Conservation (phyloP, 495 filamentous ascomycete species). For the Bathelium albidoporum region DNA sequence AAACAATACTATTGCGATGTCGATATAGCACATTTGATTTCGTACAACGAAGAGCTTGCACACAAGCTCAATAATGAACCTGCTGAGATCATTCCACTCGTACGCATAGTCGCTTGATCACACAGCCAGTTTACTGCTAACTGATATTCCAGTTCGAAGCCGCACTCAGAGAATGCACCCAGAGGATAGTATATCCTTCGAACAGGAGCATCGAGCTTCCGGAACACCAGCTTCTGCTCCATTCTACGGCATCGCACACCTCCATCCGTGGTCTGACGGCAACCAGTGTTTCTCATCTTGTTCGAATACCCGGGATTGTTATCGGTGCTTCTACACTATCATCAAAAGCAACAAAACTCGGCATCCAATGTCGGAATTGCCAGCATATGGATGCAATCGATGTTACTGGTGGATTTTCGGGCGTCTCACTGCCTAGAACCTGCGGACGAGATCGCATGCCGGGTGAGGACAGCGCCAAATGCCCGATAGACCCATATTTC, state of each 20-base stretch:
- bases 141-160: conserved; percentile 62
- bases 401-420: conserved; percentile 75
- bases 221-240: conserved; percentile 90
- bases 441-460: conserved; percentile 55
- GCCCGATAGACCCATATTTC: conserved; percentile 91
- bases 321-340: conserved; percentile 95
- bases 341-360: conserved; percentile 80
- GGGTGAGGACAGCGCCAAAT: conserved; percentile 54
- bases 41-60: conserved; percentile 92
- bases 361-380: conserved; percentile 86
- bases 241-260: conserved; percentile 78
- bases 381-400: conserved; percentile 58
- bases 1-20: conserved; percentile 96
- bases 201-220: conserved; percentile 61
- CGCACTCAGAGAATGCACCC: conserved; percentile 81
- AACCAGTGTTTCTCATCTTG: conserved; percentile 84
- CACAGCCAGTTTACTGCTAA: conserved; percentile 3
- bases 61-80: conserved; percentile 86
- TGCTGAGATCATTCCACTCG: conserved; percentile 82
- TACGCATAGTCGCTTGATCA: conserved; percentile 34
- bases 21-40: conserved; percentile 91
- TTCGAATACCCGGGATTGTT: conserved; percentile 93
- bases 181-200: conserved; percentile 76
- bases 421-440: conserved; percentile 67
- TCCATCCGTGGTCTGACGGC: conserved; percentile 93